Percentiles rank a stretch among this genome's conserved stretches.
Conservation (phyloP, 2,329 filamentous ascomycete species). For the Aureobasidium sp. region DNA sequence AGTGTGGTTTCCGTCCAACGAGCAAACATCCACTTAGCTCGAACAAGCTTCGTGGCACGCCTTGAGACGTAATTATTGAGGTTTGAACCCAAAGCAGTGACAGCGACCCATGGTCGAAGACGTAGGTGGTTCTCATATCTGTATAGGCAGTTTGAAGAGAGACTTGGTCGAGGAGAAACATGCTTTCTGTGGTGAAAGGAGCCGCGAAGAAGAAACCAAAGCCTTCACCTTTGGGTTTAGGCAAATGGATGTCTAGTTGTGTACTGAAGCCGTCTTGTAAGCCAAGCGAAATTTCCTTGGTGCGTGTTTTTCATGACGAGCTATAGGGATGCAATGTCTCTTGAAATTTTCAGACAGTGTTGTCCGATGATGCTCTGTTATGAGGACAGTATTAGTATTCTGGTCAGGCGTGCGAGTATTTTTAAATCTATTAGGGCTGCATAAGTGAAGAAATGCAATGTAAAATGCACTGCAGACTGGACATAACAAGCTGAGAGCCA, state of each 20-base stretch:
- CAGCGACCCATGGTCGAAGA: neutral
- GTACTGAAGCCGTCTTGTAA: neutral
- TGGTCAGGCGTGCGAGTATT: neutral
- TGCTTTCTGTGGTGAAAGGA: neutral
- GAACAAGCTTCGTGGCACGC: slow-evolving; percentile 13
- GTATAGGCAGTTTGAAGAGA: neutral
- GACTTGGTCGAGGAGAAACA: neutral
- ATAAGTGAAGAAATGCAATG: neutral
- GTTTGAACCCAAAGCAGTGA: neutral
- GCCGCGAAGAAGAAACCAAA: neutral
- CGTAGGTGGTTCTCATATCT: slow-evolving; percentile 5
- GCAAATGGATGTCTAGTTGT: neutral
- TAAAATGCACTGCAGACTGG: neutral
- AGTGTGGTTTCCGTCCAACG: too few relatives aligned
- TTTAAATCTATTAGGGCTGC: neutral
- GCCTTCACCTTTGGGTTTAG: neutral
- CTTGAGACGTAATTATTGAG: neutral
- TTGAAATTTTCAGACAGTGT: neutral
- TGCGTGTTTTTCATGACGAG: neutral
- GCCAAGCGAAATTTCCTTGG: neutral
- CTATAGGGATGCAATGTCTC: neutral
- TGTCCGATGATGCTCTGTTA: too few relatives aligned
- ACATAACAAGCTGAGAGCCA: neutral
- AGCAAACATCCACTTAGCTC: neutral
- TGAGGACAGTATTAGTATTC: neutral